Conservation (phyloP, 2,329 filamentous ascomycete genomes). For the Ceratocystis cubensis region DNA sequence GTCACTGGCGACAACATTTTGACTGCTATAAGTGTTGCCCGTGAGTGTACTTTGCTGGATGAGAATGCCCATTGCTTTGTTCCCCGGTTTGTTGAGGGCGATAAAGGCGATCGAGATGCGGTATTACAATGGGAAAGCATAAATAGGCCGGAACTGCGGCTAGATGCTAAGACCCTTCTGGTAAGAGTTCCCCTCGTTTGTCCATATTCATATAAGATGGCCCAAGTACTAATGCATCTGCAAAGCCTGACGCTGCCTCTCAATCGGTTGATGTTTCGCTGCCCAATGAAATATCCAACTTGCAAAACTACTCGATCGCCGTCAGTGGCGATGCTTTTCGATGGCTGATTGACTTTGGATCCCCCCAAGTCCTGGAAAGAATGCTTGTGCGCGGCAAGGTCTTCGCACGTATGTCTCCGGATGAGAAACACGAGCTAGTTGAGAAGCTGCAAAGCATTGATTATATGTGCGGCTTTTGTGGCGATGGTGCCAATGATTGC, state of each 20-base stretch:
- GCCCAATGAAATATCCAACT: conserved; percentile 69
- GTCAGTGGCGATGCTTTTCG: conserved; percentile 90
- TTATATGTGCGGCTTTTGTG: conserved; percentile 92
- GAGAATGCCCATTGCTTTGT: conserved; percentile 80
- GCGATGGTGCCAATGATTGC: conserved; percentile 94
- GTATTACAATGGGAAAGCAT: conserved; percentile 83
- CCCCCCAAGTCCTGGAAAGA: conserved; percentile 64
- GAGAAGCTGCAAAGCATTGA: conserved; percentile 94
- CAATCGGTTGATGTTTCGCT: conserved; percentile 66
- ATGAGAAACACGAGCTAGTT: conserved; percentile 95
- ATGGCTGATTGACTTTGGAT: conserved; percentile 87
- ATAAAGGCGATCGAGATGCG: conserved; percentile 34
- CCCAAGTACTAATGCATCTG: not conserved
- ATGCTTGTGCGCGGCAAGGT: conserved; percentile 89
- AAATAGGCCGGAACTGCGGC: conserved; percentile 55
- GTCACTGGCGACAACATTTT: conserved; percentile 97
- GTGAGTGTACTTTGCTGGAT: conserved; percentile 76
- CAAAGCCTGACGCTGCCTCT: conserved; percentile 56
- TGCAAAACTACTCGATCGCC: conserved; percentile 77
- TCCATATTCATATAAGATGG: not conserved
- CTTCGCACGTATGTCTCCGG: conserved; percentile 95
- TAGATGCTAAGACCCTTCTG: conserved; percentile 67
- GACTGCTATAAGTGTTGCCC: conserved; percentile 87
- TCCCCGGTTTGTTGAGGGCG: conserved; percentile 69
- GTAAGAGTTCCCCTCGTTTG: conserved; percentile 31